phyloP scores from a whole-genome alignment of 345 rosid species.

The Aquilaria malaccensis region DNA sequence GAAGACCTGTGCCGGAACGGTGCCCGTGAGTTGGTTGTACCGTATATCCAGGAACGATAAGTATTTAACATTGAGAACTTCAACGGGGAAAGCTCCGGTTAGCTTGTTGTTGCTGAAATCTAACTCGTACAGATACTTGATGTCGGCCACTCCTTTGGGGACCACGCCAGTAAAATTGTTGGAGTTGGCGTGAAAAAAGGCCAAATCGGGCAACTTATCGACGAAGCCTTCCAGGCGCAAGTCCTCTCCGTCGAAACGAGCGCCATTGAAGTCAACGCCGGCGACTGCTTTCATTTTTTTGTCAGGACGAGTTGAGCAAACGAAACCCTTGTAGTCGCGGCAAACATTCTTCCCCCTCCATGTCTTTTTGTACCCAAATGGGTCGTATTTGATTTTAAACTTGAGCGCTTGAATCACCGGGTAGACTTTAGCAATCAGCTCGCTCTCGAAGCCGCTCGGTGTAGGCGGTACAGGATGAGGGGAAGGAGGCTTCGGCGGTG shows the following conservation, averaged over 20 bases:
- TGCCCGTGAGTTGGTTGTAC: conserved; percentile 36
- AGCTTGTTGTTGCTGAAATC: conserved; percentile 52
- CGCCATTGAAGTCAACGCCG: conserved; percentile 38
- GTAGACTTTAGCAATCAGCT: conserved; percentile 6
- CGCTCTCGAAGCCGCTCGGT: background rate
- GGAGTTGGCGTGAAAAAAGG: conserved; percentile 50
- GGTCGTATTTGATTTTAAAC: conserved; percentile 4
- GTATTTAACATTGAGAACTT: conserved; percentile 15
- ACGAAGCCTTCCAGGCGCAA: conserved; percentile 21
- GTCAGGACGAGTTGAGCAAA: conserved; percentile 22
- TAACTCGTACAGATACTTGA: conserved; percentile 36
- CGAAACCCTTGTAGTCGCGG: conserved; percentile 28
- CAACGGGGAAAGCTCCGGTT: conserved; percentile 27
- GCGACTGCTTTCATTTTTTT: conserved; percentile 18
- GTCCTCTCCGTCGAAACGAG: conserved; percentile 6
- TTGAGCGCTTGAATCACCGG: conserved; percentile 21
- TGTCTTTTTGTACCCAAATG: background rate
- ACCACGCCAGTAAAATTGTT: conserved; percentile 26
- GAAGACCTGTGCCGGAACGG: conserved; percentile 28
- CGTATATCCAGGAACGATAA: conserved; percentile 46
- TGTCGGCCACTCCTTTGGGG: conserved; percentile 3
- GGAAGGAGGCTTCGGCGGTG: background rate
- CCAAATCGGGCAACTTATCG: conserved; percentile 25
- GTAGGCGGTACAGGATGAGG: background rate
- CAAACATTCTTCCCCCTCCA: conserved; percentile 27